Base-by-base conservation (phyloP, 2,329 filamentous ascomycete species). In the Xylariaceae sp. region DNA sequence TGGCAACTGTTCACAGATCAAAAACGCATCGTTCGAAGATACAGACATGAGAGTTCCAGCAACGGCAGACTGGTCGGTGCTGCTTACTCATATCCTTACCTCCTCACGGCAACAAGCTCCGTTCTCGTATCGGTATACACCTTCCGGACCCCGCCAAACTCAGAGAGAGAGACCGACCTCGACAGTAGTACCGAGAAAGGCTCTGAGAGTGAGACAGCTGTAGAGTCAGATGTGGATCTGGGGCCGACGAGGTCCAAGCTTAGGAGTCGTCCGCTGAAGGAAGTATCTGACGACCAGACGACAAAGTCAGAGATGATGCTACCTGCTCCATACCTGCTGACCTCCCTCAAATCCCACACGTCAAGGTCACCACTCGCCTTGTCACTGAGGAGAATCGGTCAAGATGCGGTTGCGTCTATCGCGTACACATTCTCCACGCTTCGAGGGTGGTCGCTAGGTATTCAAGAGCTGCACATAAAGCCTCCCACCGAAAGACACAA, bases 381-480 rank as follows among this genome's bases (percentile, higher is more conserved):
- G n/a, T 93, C 90, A 0, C 81, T 97, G 36, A 83, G 91, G n/a
- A 80, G 77, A 22, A 83, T 83, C 13, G 67, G 81, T 0, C 73
- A 75, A 3, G 81, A 81, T 11, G 81, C 90, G 16, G 81, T 90
- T n/a, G 88, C 90, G 2, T 91, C 89, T 0, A 88, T 97, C 53
- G 92, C 90, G 1, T 97, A 96, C 67, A 89, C 89, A 0, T 84
- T 95, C 58, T 85, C 87, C 14, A 88, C 88, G 2, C 77, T 86
- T 3, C 84, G 84, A 41, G 91, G 91, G 28, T 97, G 92, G 89
- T 91, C 88, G 7, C 81, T 96, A 14, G 92, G 91, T 2, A 82
- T 97, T n/a, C 93, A 97, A 68, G 93, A 97, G 68, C 75, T 97
- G 41, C 84, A 87, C 52, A 78, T 96, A 41, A 70, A 64, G 1